Percentiles rank a stretch among this genome's conserved stretches.
Conservation (phyloP, 1,284 basidiomycete species). For the Leccinum cinnamomeum region DNA sequence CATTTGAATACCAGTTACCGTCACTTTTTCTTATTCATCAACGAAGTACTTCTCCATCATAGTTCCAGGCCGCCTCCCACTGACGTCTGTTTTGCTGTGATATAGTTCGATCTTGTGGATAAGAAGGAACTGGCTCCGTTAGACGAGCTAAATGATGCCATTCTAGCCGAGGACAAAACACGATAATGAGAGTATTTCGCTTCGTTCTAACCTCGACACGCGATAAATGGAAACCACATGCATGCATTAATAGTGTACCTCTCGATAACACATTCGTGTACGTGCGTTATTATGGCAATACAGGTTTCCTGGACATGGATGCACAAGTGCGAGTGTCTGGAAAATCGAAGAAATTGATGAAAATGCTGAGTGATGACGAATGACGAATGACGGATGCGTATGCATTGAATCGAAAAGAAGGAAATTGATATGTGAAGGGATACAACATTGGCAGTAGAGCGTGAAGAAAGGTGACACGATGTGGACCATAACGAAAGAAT, state of each 20-base stretch:
- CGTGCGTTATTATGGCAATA: conserved; percentile 10
- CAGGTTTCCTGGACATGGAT: conserved; percentile 9
- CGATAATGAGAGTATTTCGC: conserved; percentile 27
- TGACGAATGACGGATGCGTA: not conserved
- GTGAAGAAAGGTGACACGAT: not conserved
- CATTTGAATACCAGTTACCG: conserved; percentile 99
- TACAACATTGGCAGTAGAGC: not conserved
- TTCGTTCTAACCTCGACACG: not conserved
- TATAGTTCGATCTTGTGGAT: conserved; percentile 93
- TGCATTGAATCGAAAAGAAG: not conserved
- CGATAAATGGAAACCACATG: conserved; percentile 4
- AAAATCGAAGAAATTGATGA: not conserved
- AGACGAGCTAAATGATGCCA: conserved; percentile 95
- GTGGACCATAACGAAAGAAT: not conserved
- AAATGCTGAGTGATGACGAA: conserved; percentile 3
- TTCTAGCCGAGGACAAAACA: conserved; percentile 82
- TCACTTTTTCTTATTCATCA: conserved; percentile 96
- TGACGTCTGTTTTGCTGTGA: conserved; percentile 9
- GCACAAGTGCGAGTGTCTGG: not conserved
- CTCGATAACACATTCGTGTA: conserved; percentile 15
- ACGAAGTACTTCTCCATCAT: conserved; percentile 64
- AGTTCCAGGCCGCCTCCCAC: not conserved
- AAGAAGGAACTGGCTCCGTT: conserved; percentile 96
- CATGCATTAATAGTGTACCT: conserved; percentile 4
- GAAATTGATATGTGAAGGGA: conserved; percentile 4